Evolutionary conservation across 2,329 filamentous ascomycete species (phyloP).

Genomic region (Diaporthe sp.): DNA sequence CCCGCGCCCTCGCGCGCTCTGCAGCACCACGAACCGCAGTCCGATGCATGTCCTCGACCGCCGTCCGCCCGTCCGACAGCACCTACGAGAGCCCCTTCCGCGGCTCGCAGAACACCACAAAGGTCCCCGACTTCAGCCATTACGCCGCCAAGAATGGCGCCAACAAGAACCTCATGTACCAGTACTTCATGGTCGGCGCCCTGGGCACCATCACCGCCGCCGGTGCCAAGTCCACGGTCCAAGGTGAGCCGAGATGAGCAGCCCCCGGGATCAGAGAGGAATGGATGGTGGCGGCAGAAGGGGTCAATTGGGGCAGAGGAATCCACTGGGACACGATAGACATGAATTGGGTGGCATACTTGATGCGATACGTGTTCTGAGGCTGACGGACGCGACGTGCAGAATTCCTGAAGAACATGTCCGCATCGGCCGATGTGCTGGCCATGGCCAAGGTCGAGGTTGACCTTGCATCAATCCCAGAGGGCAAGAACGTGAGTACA

Average conservation of each 20-base stretch:
- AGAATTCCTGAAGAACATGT: conserved; percentile 99
- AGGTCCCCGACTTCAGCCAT: conserved; percentile 90
- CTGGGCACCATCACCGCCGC: conserved; percentile 93
- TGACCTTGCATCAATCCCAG: conserved; percentile 90
- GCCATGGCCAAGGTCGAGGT: conserved; percentile 99
- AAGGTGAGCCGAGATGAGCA: conserved; percentile 76
- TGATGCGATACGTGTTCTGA: not conserved
- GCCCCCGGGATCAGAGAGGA: conserved; percentile 11
- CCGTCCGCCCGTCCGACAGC: conserved; percentile 58
- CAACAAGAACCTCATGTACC: conserved; percentile 86
- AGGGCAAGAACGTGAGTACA: conserved; percentile 97
- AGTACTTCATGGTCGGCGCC: conserved; percentile 98
- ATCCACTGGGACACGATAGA: not conserved
- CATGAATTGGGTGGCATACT: not conserved
- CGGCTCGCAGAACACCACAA: conserved; percentile 69
- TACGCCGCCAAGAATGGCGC: conserved; percentile 81
- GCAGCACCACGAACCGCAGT: conserved; percentile 50
- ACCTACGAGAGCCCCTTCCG: conserved; percentile 74
- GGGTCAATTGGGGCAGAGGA: conserved; percentile 21
- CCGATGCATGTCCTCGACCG: conserved; percentile 69
- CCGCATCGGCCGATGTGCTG: conserved; percentile 96
- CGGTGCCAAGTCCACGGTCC: conserved; percentile 96
- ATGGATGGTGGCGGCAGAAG: not conserved
- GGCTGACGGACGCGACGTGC: conserved; percentile 42
- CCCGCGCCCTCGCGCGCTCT: conserved; percentile 76